Base-by-base conservation (phyloP, 2,329 filamentous ascomycete species). In the Cryphonectria japonica region DNA sequence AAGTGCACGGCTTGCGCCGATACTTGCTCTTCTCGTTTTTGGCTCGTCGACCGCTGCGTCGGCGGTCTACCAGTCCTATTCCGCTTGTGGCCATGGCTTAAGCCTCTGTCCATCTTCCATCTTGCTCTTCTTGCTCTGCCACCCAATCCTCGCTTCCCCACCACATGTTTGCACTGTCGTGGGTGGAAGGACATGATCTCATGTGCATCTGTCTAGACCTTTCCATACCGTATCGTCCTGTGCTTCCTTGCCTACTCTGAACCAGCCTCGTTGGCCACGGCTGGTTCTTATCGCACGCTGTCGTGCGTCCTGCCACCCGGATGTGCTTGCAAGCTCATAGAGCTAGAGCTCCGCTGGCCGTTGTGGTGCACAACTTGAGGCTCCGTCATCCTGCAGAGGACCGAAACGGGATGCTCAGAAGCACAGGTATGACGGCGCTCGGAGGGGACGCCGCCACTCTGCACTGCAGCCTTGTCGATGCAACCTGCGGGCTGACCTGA, bases 391-490 rank as follows among this genome's bases (percentile, higher is more conserved):
- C 61, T 64, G 61, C 61, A 64, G 11, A 64, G 37, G 1, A 32
- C 61, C 34, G 66, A 8, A 52, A 34, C 66, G 34, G 26, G 41
- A 60, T 11, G 11, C 22, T 13, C 46, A 37, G 26, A 62, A 34
- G 13, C 41, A 68, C 13, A 69, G 14, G 69, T 68, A 67, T 37
- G 71, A 72, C 71, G 32, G 67, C 66, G 54, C 39, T 46, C 41
- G 66, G 67, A 37, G 67, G 64, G 43, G 66, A 66, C 16, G 65
- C 66, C 68, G 69, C 46, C 66, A 54, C 63, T 4, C 32, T 39
- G 16, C 19, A 9, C 67, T 71, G 69, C 69, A 72, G 71, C 69
- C 71, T 72, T 69, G 69, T 64, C 66, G 43, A 60, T 66, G 66
- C 32, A 41, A 61, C 64, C 60, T 46, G 22, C 57, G 54, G 65